Evolutionary conservation across 139 green algal species (phyloP), one percentile per base, ranked within the genome.

Genomic region (Chlamydomonas incerta): DNA sequence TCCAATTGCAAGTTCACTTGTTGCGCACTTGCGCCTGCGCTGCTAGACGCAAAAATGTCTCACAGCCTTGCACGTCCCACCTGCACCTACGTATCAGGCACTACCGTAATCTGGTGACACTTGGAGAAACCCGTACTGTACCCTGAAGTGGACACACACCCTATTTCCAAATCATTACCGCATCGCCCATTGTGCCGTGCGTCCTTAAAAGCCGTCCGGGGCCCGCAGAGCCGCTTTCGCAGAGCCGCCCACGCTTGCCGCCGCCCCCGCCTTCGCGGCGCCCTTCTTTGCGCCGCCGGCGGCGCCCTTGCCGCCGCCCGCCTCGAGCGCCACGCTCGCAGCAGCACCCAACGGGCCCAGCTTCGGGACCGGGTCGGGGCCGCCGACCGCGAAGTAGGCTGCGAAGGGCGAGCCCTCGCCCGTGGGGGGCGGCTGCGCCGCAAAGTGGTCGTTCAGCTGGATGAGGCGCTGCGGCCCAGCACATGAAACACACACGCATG

Each of bases 331-430:
- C 26, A n/a, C 58, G 24, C 55, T 29, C 18, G 3, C 14, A 33
- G 28, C 52, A 28, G 8, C 73, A 1, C 31, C 21, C 74, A 81
- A 26, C 57, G 74, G 74, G 5, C 46, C 80, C 33, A 86, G 80
- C 18, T n/a, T 23, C 3, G 68, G 67, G 34, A 62, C 68, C 1
- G 52, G 33, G 52, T 79, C 80, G 15, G 67, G 67, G 14, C 80
- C 80, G 26, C 80, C 68, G 15, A 55, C 18, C 28, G 67, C 80
- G 21, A 86, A 86, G 33, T 80, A 55, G 24, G 80, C 68, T 26
- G 80, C 80, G 68, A 86, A 86, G 55, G 80, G 80, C 35, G 80
- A 86, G 68, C 80, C 80, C 24, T 50, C 80, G 2, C 37, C 68
- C 5, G 67, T 35, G 47, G 80, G 55, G 52, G 80, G 33, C 8